Percentiles rank a stretch among this genome's conserved stretches.
Conservation (phyloP, 208 protist genomes). For the Acanthamoeba castellanii region DNA sequence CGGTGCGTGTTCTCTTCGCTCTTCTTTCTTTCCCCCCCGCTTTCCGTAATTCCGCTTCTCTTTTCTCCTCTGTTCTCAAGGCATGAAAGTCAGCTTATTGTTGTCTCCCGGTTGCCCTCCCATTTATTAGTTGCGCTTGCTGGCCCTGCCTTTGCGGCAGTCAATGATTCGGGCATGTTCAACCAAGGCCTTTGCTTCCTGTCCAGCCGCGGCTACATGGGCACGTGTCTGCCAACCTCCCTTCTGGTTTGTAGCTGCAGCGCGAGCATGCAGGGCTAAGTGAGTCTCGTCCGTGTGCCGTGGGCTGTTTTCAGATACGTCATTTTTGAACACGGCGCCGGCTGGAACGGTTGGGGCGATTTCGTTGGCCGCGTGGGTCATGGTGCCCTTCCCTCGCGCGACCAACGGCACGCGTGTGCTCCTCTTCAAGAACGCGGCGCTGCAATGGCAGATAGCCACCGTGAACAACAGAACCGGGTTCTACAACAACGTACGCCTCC, state of each 20-base stretch:
- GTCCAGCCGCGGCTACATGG: constrained; percentile 17
- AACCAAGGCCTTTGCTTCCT: constrained; percentile 7
- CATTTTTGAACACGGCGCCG: constrained; percentile 46
- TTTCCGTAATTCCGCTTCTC: not conserved
- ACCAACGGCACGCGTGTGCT: constrained; percentile 31
- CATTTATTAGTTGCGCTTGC: constrained; percentile 1
- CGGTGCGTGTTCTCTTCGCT: not conserved
- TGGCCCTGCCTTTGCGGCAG: not conserved
- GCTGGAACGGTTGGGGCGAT: not conserved
- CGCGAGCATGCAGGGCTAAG: no score
- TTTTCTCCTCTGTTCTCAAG: not conserved
- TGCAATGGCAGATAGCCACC: constrained; percentile 1
- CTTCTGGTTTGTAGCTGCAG: no score
- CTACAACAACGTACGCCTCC: constrained; percentile 6
- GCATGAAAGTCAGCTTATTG: not conserved
- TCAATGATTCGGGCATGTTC: not conserved
- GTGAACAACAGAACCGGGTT: constrained; percentile 35
- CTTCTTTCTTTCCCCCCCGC: not conserved
- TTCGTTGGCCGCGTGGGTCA: constrained; percentile 2
- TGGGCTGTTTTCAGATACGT: constrained; percentile 20
- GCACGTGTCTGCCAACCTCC: not conserved
- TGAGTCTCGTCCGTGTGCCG: no score
- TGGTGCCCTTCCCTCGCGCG: constrained; percentile 1
- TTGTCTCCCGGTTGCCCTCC: not conserved
- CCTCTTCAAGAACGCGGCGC: constrained; percentile 30